Percentiles rank a stretch among this genome's conserved stretches.
These are phyloP conservation scores for Alternaria conjuncta DNA, from an alignment of 2,329 filamentous ascomycete species.

Conservation along the genomic window DNA sequence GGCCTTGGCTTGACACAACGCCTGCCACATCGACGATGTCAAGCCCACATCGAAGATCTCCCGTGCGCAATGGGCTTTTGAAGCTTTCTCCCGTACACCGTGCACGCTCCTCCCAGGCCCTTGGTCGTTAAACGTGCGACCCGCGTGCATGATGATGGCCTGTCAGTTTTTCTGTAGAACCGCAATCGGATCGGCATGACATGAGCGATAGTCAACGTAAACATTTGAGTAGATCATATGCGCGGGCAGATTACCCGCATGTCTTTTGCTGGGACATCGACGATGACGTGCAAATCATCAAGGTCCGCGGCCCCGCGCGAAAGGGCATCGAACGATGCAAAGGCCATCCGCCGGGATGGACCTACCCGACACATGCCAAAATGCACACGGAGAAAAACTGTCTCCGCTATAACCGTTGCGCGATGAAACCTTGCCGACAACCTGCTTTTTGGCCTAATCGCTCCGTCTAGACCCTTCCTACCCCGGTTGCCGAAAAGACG, in stretches of 20 bases:
- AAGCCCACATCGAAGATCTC: conserved; percentile 15
- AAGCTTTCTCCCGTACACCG: not conserved
- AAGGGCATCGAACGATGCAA: not conserved
- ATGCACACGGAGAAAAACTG: not conserved
- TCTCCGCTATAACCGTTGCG: not conserved
- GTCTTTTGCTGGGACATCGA: not conserved
- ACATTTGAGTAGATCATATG: not conserved
- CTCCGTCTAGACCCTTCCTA: not conserved
- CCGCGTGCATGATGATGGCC: not conserved
- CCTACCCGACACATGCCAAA: not conserved
- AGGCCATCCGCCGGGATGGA: not conserved
- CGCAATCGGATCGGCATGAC: not conserved
- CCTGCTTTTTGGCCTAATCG: not conserved
- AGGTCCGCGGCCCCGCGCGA: not conserved
- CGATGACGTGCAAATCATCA: not conserved
- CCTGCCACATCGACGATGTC: conserved; percentile 15
- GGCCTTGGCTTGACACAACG: not conserved
- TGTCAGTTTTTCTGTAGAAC: not conserved
- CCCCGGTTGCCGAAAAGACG: not conserved
- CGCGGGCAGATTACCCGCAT: not conserved
- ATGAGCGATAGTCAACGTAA: not conserved
- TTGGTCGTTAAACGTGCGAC: not conserved
- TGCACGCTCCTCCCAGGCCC: not conserved
- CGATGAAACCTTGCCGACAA: not conserved
- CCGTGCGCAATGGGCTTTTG: conserved; percentile 1